These are phyloP conservation scores for Syzygium malaccense DNA, from an alignment of 441 rosid species.

Conservation along the genomic window DNA sequence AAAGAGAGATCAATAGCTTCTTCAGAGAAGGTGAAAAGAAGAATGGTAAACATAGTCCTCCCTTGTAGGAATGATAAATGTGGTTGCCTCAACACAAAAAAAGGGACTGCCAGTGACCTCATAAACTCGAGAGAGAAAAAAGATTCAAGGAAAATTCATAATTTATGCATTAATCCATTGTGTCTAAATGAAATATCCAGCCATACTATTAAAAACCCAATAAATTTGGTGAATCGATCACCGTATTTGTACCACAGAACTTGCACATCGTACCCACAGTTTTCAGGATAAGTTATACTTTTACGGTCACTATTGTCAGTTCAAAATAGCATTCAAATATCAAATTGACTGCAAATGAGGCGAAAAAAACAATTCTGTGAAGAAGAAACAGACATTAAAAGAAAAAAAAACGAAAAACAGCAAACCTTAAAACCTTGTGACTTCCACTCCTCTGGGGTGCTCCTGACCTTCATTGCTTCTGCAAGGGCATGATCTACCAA, in stretches of 20 bases:
- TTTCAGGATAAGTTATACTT: background rate
- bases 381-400: background rate
- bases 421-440: constrained; percentile 4
- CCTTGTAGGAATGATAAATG: background rate
- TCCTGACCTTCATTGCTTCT: constrained; percentile 35
- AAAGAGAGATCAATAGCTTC: background rate
- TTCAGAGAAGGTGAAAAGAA: background rate
- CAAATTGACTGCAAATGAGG: background rate
- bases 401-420: background rate
- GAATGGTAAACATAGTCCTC: too few species aligned
- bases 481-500: constrained; percentile 30
- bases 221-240: background rate
- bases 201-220: background rate
- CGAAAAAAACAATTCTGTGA: background rate
- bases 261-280: background rate
- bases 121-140: too few species aligned
- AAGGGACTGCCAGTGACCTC: too few species aligned
- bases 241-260: background rate
- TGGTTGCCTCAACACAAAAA: background rate
- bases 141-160: background rate
- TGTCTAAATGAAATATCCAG: background rate
- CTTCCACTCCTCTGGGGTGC: constrained; percentile 1
- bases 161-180: background rate
- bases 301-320: background rate
- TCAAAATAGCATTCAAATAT: background rate